These are phyloP conservation scores for Antrodiella citrinella DNA, from an alignment of 768 basidiomycete genomes.

Conservation along the genomic window DNA sequence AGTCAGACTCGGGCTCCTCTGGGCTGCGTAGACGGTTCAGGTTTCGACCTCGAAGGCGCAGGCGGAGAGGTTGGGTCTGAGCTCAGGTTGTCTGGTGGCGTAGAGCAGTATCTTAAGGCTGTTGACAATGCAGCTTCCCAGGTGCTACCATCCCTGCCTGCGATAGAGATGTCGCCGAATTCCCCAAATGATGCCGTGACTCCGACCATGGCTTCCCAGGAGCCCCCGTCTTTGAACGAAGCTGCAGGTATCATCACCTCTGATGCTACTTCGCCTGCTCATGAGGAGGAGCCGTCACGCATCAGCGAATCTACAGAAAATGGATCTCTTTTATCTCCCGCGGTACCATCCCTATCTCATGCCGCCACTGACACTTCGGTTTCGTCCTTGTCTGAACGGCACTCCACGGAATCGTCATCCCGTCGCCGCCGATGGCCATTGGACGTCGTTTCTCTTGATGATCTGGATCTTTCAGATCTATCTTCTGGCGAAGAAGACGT, in stretches of 20 bases:
- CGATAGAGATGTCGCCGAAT: constrained; percentile 4
- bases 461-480: constrained; percentile 71
- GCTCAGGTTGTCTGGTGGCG: constrained; percentile 51
- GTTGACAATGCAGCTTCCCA: constrained; percentile 28
- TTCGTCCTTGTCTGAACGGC: background rate
- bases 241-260: no score
- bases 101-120: constrained; percentile 60
- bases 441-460: constrained; percentile 72
- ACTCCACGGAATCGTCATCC: background rate
- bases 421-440: constrained; percentile 36
- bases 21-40: constrained; percentile 46
- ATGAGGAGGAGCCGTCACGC: background rate
- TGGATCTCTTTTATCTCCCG: background rate
- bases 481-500: constrained; percentile 47
- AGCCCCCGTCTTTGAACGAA: background rate
- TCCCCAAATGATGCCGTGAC: constrained; percentile 3
- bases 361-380: background rate
- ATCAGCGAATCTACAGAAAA: background rate
- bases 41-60: constrained; percentile 62
- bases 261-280: background rate
- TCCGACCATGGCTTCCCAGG: background rate
- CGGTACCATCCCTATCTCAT: background rate
- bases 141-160: constrained; percentile 2
- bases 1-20: constrained; percentile 27
- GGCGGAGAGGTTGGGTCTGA: constrained; percentile 46